A percentile compares a stretch with the other conserved stretches of the same genome.
Conservation (phyloP, 805 yeast species). For the Brettanomyces naardenensis region DNA sequence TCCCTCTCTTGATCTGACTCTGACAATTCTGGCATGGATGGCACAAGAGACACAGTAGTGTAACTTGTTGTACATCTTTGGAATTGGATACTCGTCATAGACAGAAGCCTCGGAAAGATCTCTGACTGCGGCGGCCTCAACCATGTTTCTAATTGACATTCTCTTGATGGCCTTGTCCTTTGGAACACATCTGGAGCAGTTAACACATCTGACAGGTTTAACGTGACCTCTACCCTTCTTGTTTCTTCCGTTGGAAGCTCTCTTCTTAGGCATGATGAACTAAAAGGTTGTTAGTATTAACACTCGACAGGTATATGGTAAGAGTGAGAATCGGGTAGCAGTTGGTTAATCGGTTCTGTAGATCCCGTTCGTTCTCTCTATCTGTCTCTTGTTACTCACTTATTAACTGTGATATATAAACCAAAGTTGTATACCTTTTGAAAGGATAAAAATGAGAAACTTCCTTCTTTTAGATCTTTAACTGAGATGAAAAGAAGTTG, state of each 20-base stretch:
- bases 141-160: slow-evolving; percentile 99
- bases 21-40: slow-evolving; percentile 98
- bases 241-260: slow-evolving; percentile 99
- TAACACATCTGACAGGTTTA: slow-evolving; percentile 98
- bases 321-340: not conserved
- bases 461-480: too few species aligned
- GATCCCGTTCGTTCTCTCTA: too few species aligned
- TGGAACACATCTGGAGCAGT: slow-evolving; percentile 99
- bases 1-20: slow-evolving; percentile 99
- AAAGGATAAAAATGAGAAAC: not conserved
- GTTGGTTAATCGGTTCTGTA: too few species aligned
- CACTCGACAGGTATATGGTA: not conserved
- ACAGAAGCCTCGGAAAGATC: slow-evolving; percentile 99
- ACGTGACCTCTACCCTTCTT: slow-evolving; percentile 99
- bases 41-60: slow-evolving; percentile 99
- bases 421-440: not conserved
- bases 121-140: slow-evolving; percentile 99
- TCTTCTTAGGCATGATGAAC: slow-evolving; percentile 96
- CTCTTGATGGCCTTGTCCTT: slow-evolving; percentile 99
- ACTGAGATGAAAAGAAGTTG: too few species aligned
- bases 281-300: too few species aligned
- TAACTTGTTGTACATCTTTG: slow-evolving; percentile 99
- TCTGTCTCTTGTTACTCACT: not conserved
- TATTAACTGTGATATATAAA: slow-evolving; percentile 1
- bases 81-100: slow-evolving; percentile 97